Evolutionary conservation across 1,139 yeast species (phyloP).

Genomic region (Hyphopichia wangnamkhiaoensis): DNA sequence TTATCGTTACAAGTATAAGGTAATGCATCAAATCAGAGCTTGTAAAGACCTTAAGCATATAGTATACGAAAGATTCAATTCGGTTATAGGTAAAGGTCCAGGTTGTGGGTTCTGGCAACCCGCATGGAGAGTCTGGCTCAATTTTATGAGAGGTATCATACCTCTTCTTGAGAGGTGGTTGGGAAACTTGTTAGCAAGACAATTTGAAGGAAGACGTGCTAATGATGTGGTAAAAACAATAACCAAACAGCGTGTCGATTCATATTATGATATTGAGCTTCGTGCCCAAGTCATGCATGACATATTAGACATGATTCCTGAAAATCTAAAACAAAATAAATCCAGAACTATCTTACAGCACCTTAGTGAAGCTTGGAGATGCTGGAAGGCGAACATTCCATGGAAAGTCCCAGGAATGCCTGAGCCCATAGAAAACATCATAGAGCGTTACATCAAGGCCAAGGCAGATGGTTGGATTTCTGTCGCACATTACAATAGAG

Average conservation of each 20-base stretch:
- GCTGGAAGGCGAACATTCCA: conserved; percentile 98
- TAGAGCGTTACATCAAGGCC: conserved; percentile 86
- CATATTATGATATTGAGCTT: conserved; percentile 89
- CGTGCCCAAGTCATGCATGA: conserved; percentile 96
- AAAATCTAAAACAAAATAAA: conserved; percentile 84
- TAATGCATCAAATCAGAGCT: conserved; percentile 96
- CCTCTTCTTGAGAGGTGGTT: conserved; percentile 95
- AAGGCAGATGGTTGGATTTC: conserved; percentile 98
- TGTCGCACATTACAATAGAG: conserved; percentile 90
- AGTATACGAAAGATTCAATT: conserved; percentile 79
- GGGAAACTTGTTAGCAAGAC: conserved; percentile 87
- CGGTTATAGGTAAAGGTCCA: conserved; percentile 90
- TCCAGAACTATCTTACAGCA: conserved; percentile 90
- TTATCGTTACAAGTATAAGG: conserved; percentile 93
- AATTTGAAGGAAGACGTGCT: conserved; percentile 92
- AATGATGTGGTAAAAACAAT: conserved; percentile 92
- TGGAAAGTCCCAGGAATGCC: conserved; percentile 99
- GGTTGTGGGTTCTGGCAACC: conserved; percentile 99
- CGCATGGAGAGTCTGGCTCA: conserved; percentile 96
- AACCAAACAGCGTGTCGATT: conserved; percentile 93
- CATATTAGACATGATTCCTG: conserved; percentile 95
- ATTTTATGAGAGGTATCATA: conserved; percentile 87
- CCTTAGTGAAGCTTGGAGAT: conserved; percentile 97
- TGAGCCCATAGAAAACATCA: conserved; percentile 81
- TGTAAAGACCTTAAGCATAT: conserved; percentile 95